Conservation (phyloP, 2,329 filamentous ascomycete genomes). For the Neonectria punicea region DNA sequence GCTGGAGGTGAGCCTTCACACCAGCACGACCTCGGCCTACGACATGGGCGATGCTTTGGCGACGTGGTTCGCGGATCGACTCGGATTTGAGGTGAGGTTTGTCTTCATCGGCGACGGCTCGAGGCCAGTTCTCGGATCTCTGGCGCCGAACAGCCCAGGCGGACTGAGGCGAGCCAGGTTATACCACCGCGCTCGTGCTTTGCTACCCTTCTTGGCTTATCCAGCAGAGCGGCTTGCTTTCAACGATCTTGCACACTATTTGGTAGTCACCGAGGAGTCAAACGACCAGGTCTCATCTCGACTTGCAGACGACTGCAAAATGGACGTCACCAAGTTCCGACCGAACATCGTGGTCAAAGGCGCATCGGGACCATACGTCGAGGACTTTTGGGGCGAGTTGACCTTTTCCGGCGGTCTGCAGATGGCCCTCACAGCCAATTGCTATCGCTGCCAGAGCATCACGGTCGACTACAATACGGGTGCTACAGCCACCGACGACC, state of each 20-base stretch:
- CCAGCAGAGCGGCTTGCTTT: constrained; percentile 30
- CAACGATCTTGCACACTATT: constrained; percentile 37
- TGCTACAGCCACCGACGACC: constrained; percentile 32
- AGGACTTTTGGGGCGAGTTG: constrained; percentile 39
- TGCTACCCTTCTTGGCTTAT: constrained; percentile 19
- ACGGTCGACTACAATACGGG: constrained; percentile 39
- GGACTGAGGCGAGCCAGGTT: constrained; percentile 25
- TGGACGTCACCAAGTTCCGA: constrained; percentile 42
- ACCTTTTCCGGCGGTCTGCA: constrained; percentile 27
- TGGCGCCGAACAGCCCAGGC: constrained; percentile 37
- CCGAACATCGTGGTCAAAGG: constrained; percentile 39
- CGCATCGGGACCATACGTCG: constrained; percentile 28
- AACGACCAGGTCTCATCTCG: constrained; percentile 34
- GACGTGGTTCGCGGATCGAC: constrained; percentile 34
- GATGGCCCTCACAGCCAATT: constrained; percentile 38
- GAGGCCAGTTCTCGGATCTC: constrained; percentile 35
- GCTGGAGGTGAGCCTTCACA: constrained; percentile 29
- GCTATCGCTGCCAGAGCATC: constrained; percentile 39
- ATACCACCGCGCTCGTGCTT: constrained; percentile 1
- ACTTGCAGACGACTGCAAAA: constrained; percentile 13
- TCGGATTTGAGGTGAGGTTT: constrained; percentile 29
- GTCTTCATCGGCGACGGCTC: constrained; percentile 37
- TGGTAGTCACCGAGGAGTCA: constrained; percentile 40
- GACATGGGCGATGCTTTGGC: constrained; percentile 37
- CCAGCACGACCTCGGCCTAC: constrained; percentile 31